Conservation (phyloP, 2,329 filamentous ascomycete species). For the Ophiognomonia clavigignenti-juglandacearum region DNA sequence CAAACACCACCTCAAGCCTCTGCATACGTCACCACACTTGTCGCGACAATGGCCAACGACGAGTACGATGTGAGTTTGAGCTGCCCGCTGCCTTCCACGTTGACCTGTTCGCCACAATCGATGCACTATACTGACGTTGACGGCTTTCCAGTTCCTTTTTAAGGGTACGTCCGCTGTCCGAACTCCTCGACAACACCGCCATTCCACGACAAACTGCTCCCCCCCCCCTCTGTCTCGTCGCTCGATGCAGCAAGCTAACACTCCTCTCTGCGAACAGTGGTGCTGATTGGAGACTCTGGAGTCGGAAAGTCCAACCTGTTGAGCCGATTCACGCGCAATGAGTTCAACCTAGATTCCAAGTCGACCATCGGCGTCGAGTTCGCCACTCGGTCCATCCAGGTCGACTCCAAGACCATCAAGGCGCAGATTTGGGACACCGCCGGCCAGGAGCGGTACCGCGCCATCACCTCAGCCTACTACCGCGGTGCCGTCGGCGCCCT, state of each 20-base stretch:
- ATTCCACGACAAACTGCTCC: conserved; percentile 10
- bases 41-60: conserved; percentile 89
- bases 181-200: conserved; percentile 7
- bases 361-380: conserved; percentile 99
- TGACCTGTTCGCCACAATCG: conserved; percentile 20
- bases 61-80: conserved; percentile 88
- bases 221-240: conserved; percentile 23
- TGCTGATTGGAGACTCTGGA: conserved; percentile 97
- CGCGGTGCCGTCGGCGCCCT: conserved; percentile 94
- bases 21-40: conserved; percentile 21
- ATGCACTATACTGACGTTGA: conserved; percentile 24
- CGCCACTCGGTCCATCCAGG: conserved; percentile 95
- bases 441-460: conserved; percentile 96
- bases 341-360: conserved; percentile 99
- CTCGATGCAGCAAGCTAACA: conserved; percentile 26
- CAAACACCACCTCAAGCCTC: conserved; percentile 10
- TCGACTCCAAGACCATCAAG: conserved; percentile 99
- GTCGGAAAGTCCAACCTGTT: conserved; percentile 99
- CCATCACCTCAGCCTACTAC: conserved; percentile 99
- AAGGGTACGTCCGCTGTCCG: conserved; percentile 85
- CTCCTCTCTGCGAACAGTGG: conserved; percentile 59
- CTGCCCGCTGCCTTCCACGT: conserved; percentile 19
- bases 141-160: conserved; percentile 80
- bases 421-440: conserved; percentile 99
- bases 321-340: conserved; percentile 98